Evolutionary conservation across 2,329 filamentous ascomycete genomes (phyloP), one percentile per base, ranked within the genome.

Genomic region (Penicillium sclerotiorum): DNA sequence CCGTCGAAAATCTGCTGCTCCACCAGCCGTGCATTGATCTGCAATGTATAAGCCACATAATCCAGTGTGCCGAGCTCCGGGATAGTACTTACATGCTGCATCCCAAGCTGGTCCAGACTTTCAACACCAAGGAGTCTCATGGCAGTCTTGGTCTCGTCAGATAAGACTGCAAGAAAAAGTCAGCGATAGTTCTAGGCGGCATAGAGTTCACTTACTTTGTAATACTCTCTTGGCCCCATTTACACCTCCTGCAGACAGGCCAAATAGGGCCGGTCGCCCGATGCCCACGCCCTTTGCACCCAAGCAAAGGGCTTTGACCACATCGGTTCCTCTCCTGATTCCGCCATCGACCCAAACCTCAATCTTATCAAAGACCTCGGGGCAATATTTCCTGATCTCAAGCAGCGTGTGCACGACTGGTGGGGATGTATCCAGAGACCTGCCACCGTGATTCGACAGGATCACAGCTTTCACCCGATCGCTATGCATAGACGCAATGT

Each of bases 261-360:
- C 93, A 68, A 92, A 99, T 52, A 99, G 74, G 78, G 99, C 97
- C 20, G 94, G 94, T 4, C 94, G 80, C 3, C 94, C 94, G 62
- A 99, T 96, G 33, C 94, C 94, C 1, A 97, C 92, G 30, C 91
- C 94, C 64, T 83, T 89, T 12, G 94, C 94, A 32, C 94, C 94
- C 1, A 99, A 80, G 67, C 93, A 96, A 5, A 97, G 78, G 8
- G 93, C 93, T 77, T 99, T 99, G 68, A 97, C 83, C 53, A 99
- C 92, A 69, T 99, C 94, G 1, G 93, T 96, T 11, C 88, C 91
- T 43, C 94, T 85, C 48, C 93, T 85, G 42, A 97, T 81, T 35
- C 94, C 94, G 18, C 94, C 94, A 68, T 99, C 94, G 45, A 97
- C 79, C 74, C 83, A 99, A 17, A 99, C 81, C 70, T 97, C 93